Evolutionary conservation across 768 basidiomycete species (phyloP).

Genomic region (Tephrocybe sp.): DNA sequence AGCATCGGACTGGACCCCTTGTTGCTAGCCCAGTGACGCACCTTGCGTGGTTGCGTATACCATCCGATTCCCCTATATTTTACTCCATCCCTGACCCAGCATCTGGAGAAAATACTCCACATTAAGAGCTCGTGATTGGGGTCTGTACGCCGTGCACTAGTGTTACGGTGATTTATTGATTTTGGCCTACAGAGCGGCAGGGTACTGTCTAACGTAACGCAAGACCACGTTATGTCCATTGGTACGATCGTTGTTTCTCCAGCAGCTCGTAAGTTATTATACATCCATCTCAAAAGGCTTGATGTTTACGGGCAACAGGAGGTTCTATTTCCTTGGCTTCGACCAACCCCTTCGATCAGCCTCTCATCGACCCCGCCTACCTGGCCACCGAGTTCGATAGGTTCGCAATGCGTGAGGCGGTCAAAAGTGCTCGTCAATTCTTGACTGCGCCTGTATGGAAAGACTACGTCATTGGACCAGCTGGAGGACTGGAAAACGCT

Average conservation of each 20-base stretch:
- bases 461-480: conserved; percentile 10
- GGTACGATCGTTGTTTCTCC: conserved; percentile 6
- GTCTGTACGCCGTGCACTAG: background rate
- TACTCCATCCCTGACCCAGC: conserved; percentile 23
- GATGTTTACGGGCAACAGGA: conserved; percentile 11
- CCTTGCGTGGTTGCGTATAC: conserved; percentile 22
- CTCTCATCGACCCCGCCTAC: conserved; percentile 37
- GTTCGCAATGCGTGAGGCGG: conserved; percentile 20
- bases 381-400: conserved; percentile 25
- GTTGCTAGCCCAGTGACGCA: conserved; percentile 17
- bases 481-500: conserved; percentile 6
- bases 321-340: conserved; percentile 30
- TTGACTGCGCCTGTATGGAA: conserved; percentile 9
- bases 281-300: background rate
- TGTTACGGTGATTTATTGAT: background rate
- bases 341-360: conserved; percentile 35
- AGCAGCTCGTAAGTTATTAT: conserved; percentile 19
- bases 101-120: conserved; percentile 21
- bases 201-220: background rate
- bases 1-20: conserved; percentile 20
- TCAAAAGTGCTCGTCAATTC: conserved; percentile 17
- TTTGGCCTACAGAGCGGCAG: background rate
- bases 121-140: conserved; percentile 7
- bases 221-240: background rate
- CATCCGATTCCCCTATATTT: conserved; percentile 13